These are phyloP conservation scores for Aspergillus awamori DNA, from an alignment of 2,329 filamentous ascomycete species.

Conservation along the genomic window DNA sequence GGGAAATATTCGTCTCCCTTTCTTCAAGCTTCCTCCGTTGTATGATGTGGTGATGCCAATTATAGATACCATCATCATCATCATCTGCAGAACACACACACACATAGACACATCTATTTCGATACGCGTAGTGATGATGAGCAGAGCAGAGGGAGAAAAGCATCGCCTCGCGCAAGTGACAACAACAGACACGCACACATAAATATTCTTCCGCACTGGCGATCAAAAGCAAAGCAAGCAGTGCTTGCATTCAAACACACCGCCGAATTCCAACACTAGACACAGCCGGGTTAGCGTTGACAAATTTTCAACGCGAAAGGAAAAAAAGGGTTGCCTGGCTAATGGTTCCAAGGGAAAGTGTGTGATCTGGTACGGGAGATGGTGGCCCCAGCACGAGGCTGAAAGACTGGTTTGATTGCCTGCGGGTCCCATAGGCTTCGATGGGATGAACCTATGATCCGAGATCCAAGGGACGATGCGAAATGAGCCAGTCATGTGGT, in stretches of 20 bases:
- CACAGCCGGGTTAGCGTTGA: background rate
- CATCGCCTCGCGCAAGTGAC: too few species aligned
- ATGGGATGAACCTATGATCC: background rate
- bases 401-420: conserved; percentile 1
- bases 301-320: background rate
- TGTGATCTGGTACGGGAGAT: background rate
- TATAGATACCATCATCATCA: too few species aligned
- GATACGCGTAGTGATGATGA: too few species aligned
- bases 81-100: too few species aligned
- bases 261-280: background rate
- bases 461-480: background rate
- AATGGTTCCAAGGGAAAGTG: background rate
- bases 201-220: too few species aligned
- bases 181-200: too few species aligned
- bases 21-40: too few species aligned
- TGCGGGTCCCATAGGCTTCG: background rate
- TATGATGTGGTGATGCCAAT: too few species aligned
- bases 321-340: background rate
- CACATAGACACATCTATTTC: too few species aligned
- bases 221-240: too few species aligned
- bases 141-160: too few species aligned
- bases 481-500: background rate
- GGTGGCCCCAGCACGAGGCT: conserved; percentile 1
- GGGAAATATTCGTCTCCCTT: too few species aligned
- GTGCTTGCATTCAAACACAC: background rate